Evolutionary conservation across 495 filamentous ascomycete species (phyloP).

Genomic region (Penicillium pancosmium): DNA sequence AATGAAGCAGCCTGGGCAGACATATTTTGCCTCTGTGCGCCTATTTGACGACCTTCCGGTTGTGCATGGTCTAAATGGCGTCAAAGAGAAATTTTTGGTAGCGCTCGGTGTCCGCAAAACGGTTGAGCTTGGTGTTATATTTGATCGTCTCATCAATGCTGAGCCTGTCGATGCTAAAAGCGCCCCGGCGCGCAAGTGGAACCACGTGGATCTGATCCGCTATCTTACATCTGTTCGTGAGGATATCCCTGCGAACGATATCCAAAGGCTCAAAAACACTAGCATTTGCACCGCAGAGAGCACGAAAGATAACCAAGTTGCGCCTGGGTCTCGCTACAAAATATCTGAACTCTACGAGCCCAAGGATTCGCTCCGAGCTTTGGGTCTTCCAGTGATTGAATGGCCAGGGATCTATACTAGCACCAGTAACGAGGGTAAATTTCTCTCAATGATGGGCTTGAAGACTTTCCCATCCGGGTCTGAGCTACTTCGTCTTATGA

Average conservation of each 20-base stretch:
- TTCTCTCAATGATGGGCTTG: conserved; percentile 72
- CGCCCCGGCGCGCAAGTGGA: conserved; percentile 65
- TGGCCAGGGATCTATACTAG: conserved; percentile 73
- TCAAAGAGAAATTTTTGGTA: conserved; percentile 87
- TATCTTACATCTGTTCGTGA: conserved; percentile 88
- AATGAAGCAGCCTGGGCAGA: conserved; percentile 82
- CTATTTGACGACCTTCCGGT: conserved; percentile 92
- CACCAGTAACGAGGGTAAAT: conserved; percentile 68
- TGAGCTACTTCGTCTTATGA: conserved; percentile 78
- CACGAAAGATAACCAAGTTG: conserved; percentile 14
- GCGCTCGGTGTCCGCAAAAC: conserved; percentile 81
- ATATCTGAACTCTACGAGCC: conserved; percentile 88
- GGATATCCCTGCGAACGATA: conserved; percentile 85
- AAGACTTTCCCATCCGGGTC: conserved; percentile 65
- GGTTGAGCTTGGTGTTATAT: conserved; percentile 90
- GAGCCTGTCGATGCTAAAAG: conserved; percentile 45
- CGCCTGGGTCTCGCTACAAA: conserved; percentile 64
- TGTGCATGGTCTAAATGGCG: conserved; percentile 67
- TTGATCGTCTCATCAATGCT: conserved; percentile 73
- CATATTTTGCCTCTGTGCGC: conserved; percentile 91
- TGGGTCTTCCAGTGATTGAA: conserved; percentile 78
- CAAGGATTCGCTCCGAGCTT: conserved; percentile 63
- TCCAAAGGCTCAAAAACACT: conserved; percentile 73
- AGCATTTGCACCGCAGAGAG: conserved; percentile 82
- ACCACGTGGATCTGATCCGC: conserved; percentile 89